phyloP scores from a whole-genome alignment of 495 filamentous ascomycete genomes.

The Lepraria neglecta region DNA sequence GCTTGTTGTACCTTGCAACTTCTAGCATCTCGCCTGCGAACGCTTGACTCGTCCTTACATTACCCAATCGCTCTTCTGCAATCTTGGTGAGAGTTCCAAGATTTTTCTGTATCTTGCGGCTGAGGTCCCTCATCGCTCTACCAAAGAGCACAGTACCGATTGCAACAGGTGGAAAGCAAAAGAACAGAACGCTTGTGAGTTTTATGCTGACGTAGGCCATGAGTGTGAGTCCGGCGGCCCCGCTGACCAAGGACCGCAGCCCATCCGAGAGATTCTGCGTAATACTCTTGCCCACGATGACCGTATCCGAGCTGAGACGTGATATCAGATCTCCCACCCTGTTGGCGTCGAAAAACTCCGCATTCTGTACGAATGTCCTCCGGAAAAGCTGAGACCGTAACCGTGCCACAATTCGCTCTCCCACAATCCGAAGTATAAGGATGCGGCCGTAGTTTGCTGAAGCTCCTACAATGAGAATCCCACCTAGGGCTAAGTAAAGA shows the following conservation, averaged over 20 bases:
- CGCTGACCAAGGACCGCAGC: slow-evolving; percentile 78
- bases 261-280: slow-evolving; percentile 97
- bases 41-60: slow-evolving; percentile 90
- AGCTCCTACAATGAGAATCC: slow-evolving; percentile 65
- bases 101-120: slow-evolving; percentile 85
- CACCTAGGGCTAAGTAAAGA: slow-evolving; percentile 70
- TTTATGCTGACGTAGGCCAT: slow-evolving; percentile 94
- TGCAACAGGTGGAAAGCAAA: slow-evolving; percentile 91
- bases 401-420: slow-evolving; percentile 86
- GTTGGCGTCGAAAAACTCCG: slow-evolving; percentile 98
- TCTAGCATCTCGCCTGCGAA: slow-evolving; percentile 91
- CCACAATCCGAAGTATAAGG: slow-evolving; percentile 88
- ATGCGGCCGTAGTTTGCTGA: slow-evolving; percentile 90
- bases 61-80: slow-evolving; percentile 90
- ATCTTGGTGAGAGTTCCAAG: slow-evolving; percentile 90
- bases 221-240: slow-evolving; percentile 74
- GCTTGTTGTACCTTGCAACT: slow-evolving; percentile 81
- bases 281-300: slow-evolving; percentile 96
- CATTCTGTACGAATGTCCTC: slow-evolving; percentile 86
- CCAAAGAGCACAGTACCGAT: slow-evolving; percentile 88
- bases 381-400: slow-evolving; percentile 85
- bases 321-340: slow-evolving; percentile 94
- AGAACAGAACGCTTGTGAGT: slow-evolving; percentile 73
- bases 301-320: slow-evolving; percentile 86
- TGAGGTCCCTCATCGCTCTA: slow-evolving; percentile 75